Evolutionary conservation across 23 red algal species (phyloP).

Genomic region (Gracilaria vermiculophylla): DNA sequence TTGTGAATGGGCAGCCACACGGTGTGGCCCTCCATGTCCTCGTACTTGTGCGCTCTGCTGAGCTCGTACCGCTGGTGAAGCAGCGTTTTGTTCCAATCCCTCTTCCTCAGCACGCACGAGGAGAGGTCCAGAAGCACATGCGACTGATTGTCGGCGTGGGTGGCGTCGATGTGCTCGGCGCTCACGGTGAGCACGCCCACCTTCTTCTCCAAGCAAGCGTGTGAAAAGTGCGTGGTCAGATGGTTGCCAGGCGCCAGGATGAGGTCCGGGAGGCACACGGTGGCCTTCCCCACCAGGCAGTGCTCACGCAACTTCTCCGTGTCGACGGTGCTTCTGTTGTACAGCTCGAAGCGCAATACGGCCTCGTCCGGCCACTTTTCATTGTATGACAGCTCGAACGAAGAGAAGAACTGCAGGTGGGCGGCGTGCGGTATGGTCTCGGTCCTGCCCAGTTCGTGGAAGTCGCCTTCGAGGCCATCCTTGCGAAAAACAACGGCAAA

Average conservation of each 20-base stretch:
- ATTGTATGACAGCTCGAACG: constrained; percentile 15
- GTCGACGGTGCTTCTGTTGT: not conserved
- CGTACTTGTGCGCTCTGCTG: constrained; percentile 39
- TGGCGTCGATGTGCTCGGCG: constrained; percentile 1
- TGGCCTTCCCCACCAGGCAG: constrained; percentile 10
- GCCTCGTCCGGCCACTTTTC: not conserved
- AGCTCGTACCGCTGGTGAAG: constrained; percentile 56
- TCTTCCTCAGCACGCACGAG: constrained; percentile 16
- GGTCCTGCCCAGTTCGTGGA: constrained; percentile 30
- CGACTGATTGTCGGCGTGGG: constrained; percentile 7
- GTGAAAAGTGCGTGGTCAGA: constrained; percentile 46
- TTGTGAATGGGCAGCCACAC: constrained; percentile 59
- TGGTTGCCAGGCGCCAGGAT: constrained; percentile 23
- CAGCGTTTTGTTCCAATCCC: constrained; percentile 35
- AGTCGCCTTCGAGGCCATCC: not conserved
- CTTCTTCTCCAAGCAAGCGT: constrained; percentile 22
- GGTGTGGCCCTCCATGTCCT: constrained; percentile 31
- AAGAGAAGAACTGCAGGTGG: constrained; percentile 26
- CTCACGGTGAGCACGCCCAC: constrained; percentile 24
- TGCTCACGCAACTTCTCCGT: constrained; percentile 39
- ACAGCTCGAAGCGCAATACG: constrained; percentile 30
- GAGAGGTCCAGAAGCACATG: constrained; percentile 50
- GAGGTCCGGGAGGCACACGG: not conserved
- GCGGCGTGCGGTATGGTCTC: constrained; percentile 21
- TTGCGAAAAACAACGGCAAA: constrained; percentile 22